phyloP scores from a whole-genome alignment of 2,329 filamentous ascomycete species.

The Ceratocystis cubensis region DNA sequence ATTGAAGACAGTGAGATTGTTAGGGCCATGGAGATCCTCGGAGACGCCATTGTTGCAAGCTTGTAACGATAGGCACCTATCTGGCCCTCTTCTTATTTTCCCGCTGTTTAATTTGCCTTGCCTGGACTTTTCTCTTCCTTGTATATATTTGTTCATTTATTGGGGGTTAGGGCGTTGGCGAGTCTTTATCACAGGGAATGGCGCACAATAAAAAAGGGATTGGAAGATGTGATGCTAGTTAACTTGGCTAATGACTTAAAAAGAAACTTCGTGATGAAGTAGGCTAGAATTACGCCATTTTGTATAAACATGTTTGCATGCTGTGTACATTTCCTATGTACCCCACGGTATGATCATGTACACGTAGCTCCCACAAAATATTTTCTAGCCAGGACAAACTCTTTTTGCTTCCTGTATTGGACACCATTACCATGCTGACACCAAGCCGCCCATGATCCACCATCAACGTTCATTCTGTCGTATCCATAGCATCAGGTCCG shows the following conservation, averaged over 20 bases:
- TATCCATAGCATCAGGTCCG: slow-evolving; percentile 25
- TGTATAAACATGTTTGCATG: neutral
- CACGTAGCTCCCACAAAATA: neutral
- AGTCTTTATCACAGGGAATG: neutral
- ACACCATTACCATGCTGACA: neutral
- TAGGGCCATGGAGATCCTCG: slow-evolving; percentile 62
- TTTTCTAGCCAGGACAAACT: neutral
- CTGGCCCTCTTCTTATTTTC: neutral
- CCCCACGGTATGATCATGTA: neutral
- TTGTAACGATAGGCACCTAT: slow-evolving; percentile 23
- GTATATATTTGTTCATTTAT: slow-evolving; percentile 10
- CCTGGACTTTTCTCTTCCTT: neutral
- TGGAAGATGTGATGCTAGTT: neutral
- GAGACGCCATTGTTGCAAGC: slow-evolving; percentile 46
- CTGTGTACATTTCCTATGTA: neutral
- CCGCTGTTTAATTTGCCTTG: slow-evolving; percentile 2
- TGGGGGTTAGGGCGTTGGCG: slow-evolving; percentile 2
- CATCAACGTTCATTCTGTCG: slow-evolving; percentile 17
- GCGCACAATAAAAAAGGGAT: neutral
- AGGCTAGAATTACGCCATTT: neutral
- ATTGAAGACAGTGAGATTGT: slow-evolving; percentile 72
- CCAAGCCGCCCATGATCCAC: too few species aligned
- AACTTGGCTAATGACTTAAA: neutral
- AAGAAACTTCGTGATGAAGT: neutral
- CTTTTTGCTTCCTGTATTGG: neutral